A percentile compares a stretch with the other conserved stretches of the same genome.
Evolutionary conservation across 257 asterid genomes (phyloP).

Genomic region (Eustoma russellianum): DNA sequence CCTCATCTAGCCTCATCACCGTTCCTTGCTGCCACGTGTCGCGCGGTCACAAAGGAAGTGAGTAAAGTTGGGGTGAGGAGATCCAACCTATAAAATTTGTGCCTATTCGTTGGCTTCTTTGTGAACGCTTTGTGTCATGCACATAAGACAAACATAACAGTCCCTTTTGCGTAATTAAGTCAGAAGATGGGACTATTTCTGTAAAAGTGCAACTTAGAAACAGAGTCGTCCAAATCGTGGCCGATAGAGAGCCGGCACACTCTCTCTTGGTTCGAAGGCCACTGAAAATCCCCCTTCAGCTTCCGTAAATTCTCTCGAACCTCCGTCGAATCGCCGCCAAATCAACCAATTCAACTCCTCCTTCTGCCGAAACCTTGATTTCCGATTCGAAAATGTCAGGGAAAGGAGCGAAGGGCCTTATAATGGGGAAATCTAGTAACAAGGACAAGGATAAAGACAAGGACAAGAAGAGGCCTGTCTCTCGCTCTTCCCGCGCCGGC

Average conservation of each 20-base stretch:
- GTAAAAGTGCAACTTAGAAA: background rate
- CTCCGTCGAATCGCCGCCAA: background rate
- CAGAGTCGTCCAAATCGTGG: background rate
- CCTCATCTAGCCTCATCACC: no score
- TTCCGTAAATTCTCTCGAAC: background rate
- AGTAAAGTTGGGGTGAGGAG: no score
- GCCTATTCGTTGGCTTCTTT: no score
- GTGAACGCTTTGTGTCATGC: no score
- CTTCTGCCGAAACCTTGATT: background rate
- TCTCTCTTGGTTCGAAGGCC: no score
- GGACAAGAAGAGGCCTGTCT: conserved; percentile 28
- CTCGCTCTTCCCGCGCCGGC: conserved; percentile 32
- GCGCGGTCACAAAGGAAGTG: no score
- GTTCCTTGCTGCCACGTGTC: no score
- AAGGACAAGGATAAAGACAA: conserved; percentile 14
- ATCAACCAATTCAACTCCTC: background rate
- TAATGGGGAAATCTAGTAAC: conserved; percentile 15
- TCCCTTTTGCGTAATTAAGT: background rate
- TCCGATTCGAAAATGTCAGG: conserved; percentile 20
- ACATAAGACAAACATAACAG: no score
- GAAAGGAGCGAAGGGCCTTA: conserved; percentile 27
- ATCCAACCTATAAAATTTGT: no score
- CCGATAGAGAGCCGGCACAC: background rate
- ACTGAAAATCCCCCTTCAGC: background rate
- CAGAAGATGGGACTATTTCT: background rate